Base-by-base conservation (phyloP, 2,329 filamentous ascomycete genomes). In the Chalaropsis thielavioides region DNA sequence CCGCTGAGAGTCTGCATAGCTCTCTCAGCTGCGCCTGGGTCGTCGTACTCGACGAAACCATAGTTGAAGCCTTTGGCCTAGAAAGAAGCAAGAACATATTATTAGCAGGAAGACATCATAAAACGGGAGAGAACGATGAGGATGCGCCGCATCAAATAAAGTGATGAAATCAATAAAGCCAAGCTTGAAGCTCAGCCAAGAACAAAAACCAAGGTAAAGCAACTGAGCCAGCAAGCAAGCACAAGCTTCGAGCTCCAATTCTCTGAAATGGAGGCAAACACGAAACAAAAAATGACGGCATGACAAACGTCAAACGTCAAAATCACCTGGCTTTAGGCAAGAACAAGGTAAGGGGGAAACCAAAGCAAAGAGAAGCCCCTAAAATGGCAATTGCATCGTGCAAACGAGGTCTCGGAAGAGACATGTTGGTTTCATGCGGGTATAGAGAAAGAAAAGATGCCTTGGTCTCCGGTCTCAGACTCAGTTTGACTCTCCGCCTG, bases 61-160 rank as follows among this genome's bases (percentile, higher is more conserved):
- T 99, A 99, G 80, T 99, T 99, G 81, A 90, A 95, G 60, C 94
- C 94, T 81, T 97, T 96, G 70, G 87, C 88, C 84, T 95, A 77
- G 70, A 81, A 22, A 35, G 7, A 40, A 49, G 7, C 22, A 35
- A 17, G 35, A 49, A 40, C 6, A 22, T 74, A 73, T 76, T 71
- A 70, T 67, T 64, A 43, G 65, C 43, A 27, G 49, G 22, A n/a
- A 22, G 56, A 61, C 66, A 62, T 31, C 31, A 31, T 44, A 68
- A 60, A 67, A 65, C 54, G 54, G n/a, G 38, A 64, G 51, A 22
- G 41, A 62, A 17, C 27, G 64, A 59, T 15, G 54, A 17, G 24
- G 64, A 59, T 15, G 54, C 22, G 24, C 24, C 24, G 15, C 8
- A 49, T n/a, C n/a, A 10, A 49, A 1, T 49, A 49, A 22, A n/a